Percentiles rank a stretch among this genome's conserved stretches.
Conservation (phyloP, 108 stramenopile species). For the Fistulifera solaris region DNA sequence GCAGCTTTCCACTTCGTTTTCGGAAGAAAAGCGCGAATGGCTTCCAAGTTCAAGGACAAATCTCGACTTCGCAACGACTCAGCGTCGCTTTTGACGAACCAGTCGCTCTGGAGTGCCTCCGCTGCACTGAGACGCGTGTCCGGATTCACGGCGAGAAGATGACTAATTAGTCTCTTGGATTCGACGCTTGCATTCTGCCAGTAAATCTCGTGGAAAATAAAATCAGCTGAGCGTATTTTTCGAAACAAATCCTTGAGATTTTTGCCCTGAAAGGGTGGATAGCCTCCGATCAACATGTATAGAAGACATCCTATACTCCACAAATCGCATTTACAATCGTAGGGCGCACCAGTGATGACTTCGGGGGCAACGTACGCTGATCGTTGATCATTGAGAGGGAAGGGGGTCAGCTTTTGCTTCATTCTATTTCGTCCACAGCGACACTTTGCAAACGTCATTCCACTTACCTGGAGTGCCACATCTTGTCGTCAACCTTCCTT, state of each 20-base stretch:
- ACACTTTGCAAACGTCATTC: too few species aligned
- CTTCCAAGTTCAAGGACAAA: slow-evolving; percentile 32
- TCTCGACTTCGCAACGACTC: slow-evolving; percentile 17
- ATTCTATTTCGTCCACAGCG: too few species aligned
- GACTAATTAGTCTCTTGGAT: slow-evolving; percentile 63
- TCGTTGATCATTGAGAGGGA: slow-evolving; percentile 33
- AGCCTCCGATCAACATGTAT: slow-evolving; percentile 79
- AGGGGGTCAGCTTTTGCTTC: too few species aligned
- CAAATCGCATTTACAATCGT: slow-evolving; percentile 79
- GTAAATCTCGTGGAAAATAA: slow-evolving; percentile 55
- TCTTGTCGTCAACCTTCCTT: slow-evolving; percentile 53
- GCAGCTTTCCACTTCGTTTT: slow-evolving; percentile 30
- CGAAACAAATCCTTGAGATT: slow-evolving; percentile 39
- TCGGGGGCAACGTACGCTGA: slow-evolving; percentile 93
- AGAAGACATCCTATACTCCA: slow-evolving; percentile 89
- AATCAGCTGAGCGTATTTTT: slow-evolving; percentile 55
- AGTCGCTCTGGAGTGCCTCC: slow-evolving; percentile 53
- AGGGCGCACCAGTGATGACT: slow-evolving; percentile 70
- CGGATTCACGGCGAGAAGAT: slow-evolving; percentile 63
- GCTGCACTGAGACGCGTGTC: slow-evolving; percentile 46
- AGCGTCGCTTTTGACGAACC: slow-evolving; percentile 50
- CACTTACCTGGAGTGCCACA: slow-evolving; percentile 51
- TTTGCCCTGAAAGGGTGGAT: slow-evolving; percentile 39
- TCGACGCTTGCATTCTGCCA: slow-evolving; percentile 62
- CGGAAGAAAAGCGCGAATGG: slow-evolving; percentile 51